Evolutionary conservation across 2,329 filamentous ascomycete species (phyloP), one percentile per base, ranked within the genome.

Genomic region (Penicillium sclerotiorum): DNA sequence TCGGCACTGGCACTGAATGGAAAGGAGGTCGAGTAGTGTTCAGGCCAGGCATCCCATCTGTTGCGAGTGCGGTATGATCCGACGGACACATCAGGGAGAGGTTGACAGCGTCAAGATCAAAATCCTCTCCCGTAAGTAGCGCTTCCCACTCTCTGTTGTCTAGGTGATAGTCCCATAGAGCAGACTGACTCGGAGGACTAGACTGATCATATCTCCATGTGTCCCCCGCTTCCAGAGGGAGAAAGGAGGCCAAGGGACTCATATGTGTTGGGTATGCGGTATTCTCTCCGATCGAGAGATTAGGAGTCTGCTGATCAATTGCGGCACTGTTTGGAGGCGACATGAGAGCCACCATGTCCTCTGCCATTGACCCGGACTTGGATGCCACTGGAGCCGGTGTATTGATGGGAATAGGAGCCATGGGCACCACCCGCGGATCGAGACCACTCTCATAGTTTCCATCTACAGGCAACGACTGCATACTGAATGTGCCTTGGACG

Each of bases 81-180:
- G 17, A 50, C 36, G 27, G 47, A 42, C 27, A 47, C 4, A 43
- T 47, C 25, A 37, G 49, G 37, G 45, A 45, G 2, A 55, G 25
- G 51, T 60, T 62, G 7, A 61, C 40, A 4, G 55, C 60, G 27
- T 57, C 49, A 9, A 62, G 18, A 35, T 64, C 60, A 41, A 64
- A 64, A 15, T 61, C 52, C 1, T 61, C 57, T 8, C 51, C 51
- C 5, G 51, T 48, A 17, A 54, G 36, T 13, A 54, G 37, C 2
- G 48, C 23, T 15, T 48, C 48, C 36, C 35, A 45, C 1, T 50
- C 50, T 7, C 30, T 28, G 25, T 35, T 35, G 12, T 54, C 51
- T 3, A 44, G 22, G n/a, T 5, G 30, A 5, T 22, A 30, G 15
- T 51, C 44, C 51, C 47, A 51, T 5, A 50, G 21, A 0, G 35